phyloP scores from a whole-genome alignment of 352 stramenopile genomes.

The Phytophthora cajani region DNA sequence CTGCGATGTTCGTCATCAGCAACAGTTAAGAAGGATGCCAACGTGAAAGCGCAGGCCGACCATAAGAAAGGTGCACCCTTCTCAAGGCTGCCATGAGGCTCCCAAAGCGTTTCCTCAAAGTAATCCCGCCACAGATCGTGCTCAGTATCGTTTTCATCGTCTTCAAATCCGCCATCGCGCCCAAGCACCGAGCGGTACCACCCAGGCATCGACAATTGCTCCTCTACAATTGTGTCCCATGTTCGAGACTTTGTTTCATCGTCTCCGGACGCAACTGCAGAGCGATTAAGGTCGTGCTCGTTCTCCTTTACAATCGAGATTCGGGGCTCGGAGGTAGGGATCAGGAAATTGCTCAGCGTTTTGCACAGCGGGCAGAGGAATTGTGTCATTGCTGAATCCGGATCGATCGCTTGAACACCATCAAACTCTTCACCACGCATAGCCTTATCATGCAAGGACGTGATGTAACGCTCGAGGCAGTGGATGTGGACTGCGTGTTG shows the following conservation, averaged over 20 bases:
- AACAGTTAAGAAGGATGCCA: slow-evolving; percentile 79
- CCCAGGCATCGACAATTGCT: slow-evolving; percentile 64
- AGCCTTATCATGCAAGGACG: slow-evolving; percentile 85
- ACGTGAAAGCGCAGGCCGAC: slow-evolving; percentile 82
- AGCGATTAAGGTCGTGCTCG: slow-evolving; percentile 27
- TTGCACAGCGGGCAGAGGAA: slow-evolving; percentile 94
- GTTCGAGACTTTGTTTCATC: slow-evolving; percentile 26
- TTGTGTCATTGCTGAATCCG: slow-evolving; percentile 89
- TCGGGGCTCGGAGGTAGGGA: slow-evolving; percentile 75
- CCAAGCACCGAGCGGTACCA: slow-evolving; percentile 81
- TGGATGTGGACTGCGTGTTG: slow-evolving; percentile 89
- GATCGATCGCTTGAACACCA: slow-evolving; percentile 87
- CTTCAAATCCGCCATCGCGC: slow-evolving; percentile 59
- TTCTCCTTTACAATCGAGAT: slow-evolving; percentile 31
- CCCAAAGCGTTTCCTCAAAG: slow-evolving; percentile 89
- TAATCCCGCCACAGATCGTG: slow-evolving; percentile 88
- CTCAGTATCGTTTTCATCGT: slow-evolving; percentile 57
- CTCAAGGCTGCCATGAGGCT: slow-evolving; percentile 85
- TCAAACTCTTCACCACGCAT: slow-evolving; percentile 90
- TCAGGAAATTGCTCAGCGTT: slow-evolving; percentile 91
- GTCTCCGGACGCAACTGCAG: slow-evolving; percentile 7
- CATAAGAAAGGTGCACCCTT: slow-evolving; percentile 87
- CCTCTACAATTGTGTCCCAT: slow-evolving; percentile 70
- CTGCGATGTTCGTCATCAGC: slow-evolving; percentile 64
- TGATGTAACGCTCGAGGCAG: slow-evolving; percentile 89